These are phyloP conservation scores for Pyrenophora tritici-repentis DNA, from an alignment of 2,329 filamentous ascomycete genomes.

Conservation along the genomic window DNA sequence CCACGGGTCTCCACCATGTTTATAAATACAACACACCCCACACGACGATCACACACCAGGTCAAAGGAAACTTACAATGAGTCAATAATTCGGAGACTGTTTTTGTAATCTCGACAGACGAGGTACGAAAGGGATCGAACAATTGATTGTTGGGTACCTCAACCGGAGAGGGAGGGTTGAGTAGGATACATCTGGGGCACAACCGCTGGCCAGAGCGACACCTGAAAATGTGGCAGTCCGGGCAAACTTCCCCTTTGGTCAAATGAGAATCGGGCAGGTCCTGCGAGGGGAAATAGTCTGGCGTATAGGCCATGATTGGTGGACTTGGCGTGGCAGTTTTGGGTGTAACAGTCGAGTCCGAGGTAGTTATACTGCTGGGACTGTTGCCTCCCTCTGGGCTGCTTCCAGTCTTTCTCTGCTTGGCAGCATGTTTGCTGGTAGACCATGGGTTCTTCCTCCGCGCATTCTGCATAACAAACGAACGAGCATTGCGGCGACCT, in stretches of 20 bases:
- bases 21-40: background rate
- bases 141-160: conserved; percentile 34
- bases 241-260: conserved; percentile 31
- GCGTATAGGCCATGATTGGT: conserved; percentile 19
- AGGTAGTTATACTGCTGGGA: conserved; percentile 36
- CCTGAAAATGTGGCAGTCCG: conserved; percentile 37
- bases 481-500: conserved; percentile 48
- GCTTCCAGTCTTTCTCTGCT: conserved; percentile 32
- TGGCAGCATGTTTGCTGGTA: conserved; percentile 46
- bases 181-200: conserved; percentile 36
- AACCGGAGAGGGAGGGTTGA: conserved; percentile 22
- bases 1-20: background rate
- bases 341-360: conserved; percentile 33
- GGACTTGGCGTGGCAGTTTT: conserved; percentile 42
- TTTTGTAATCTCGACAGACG: conserved; percentile 33
- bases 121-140: conserved; percentile 43
- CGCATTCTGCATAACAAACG: conserved; percentile 49
- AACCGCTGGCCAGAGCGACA: conserved; percentile 37
- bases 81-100: conserved; percentile 40
- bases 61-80: conserved; percentile 39
- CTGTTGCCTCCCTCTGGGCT: conserved; percentile 35
- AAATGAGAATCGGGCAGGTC: conserved; percentile 19
- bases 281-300: conserved; percentile 27
- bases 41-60: background rate
- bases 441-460: conserved; percentile 47